Evolutionary conservation across 768 basidiomycete species (phyloP).

Genomic region (Kwoniella shandongensis): DNA sequence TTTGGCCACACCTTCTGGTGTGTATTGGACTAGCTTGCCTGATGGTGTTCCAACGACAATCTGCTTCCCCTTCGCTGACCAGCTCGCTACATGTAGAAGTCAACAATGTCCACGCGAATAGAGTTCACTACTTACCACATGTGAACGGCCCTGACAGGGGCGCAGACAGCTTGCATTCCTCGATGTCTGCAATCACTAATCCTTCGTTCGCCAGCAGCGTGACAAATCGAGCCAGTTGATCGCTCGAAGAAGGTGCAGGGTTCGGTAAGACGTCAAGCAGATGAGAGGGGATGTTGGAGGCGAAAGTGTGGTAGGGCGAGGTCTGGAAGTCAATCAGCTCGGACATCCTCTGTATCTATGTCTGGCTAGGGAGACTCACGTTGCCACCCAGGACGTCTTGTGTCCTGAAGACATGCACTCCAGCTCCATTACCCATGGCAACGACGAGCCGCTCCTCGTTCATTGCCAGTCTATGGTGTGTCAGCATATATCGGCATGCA

Average conservation of each 20-base stretch:
- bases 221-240: constrained; percentile 23
- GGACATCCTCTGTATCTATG: constrained; percentile 2
- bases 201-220: constrained; percentile 27
- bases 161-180: constrained; percentile 18
- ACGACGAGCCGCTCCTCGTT: constrained; percentile 38
- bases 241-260: constrained; percentile 30
- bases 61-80: constrained; percentile 57
- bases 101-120: background rate
- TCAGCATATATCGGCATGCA: background rate
- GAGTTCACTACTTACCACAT: constrained; percentile 25
- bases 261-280: constrained; percentile 49
- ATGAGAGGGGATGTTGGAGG: constrained; percentile 20
- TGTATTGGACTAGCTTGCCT: constrained; percentile 52
- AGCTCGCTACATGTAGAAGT: constrained; percentile 45
- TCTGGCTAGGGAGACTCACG: constrained; percentile 8
- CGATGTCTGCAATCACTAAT: constrained; percentile 43
- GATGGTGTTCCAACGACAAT: constrained; percentile 50
- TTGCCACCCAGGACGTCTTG: constrained; percentile 26
- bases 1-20: constrained; percentile 54
- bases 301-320: constrained; percentile 36
- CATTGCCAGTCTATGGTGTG: constrained; percentile 34
- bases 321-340: constrained; percentile 19
- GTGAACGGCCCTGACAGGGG: constrained; percentile 41
- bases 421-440: constrained; percentile 25
- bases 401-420: constrained; percentile 23